Base-by-base conservation (phyloP, 2,329 filamentous ascomycete genomes). In the Fusarium marasasianum region DNA sequence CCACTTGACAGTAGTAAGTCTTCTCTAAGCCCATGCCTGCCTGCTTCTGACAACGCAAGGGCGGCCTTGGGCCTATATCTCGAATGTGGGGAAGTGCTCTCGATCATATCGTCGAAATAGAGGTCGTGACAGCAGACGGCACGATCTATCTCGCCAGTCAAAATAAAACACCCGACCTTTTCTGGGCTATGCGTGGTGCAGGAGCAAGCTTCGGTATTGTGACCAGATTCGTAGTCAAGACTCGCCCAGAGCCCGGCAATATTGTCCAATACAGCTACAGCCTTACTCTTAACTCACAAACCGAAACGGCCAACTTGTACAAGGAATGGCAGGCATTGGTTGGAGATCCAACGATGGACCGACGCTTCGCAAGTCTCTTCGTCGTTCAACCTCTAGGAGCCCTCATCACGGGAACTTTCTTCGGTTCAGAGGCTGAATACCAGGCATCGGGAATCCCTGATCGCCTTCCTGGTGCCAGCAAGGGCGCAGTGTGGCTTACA, bases 351-450 rank as follows among this genome's bases (percentile, higher is more conserved):
- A 78, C 83, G 3, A 83, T 92, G 8, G 88, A 90, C 71, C 85
- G 88, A 45, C 87, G 89, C 24, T 91, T 92, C 74, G 86, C 88
- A 6, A 87, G 86, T 10, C 84, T 90, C 59, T 87, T 92, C 60
- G 84, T 89, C 40, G 82, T 90, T 50, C 83, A 88, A 40, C 86
- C 87, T 29, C 79, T 87, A 0, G 89, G 89, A 3, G 85, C 86
- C 61, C 77, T 90, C 66, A 87, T 92, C 72, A 88, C 87, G 0
- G 90, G 88, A 5, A 90, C 87, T 0, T 92, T 89, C 75, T 92
- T 90, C 75, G 91, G 91, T 15, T 87, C 87, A 0, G 80, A 86
- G 50, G 84, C 82, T 1, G 90, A 92, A 76, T 92, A 86, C 75
- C 76, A 86, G 8, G 84, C 84, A 6, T 83, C 85, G 0, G 87